phyloP scores from a whole-genome alignment of 202 grass and related monocot genomes.

The Sporobolus alterniflorus region DNA sequence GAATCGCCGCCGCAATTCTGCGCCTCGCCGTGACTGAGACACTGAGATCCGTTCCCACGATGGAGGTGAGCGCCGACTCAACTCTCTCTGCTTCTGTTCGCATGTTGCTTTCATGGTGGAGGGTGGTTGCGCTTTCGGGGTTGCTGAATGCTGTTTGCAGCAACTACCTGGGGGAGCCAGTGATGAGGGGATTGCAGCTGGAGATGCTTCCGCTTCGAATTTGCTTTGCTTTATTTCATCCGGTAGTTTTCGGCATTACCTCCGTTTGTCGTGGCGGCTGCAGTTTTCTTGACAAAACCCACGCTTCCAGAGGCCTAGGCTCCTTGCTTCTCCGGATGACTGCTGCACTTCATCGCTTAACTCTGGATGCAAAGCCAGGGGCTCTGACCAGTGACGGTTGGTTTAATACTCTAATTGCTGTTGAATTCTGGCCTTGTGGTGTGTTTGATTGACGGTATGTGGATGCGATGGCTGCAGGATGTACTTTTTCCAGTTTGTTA shows the following conservation, averaged over 20 bases:
- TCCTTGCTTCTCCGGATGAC: neutral
- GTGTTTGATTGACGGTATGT: neutral
- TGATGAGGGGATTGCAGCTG: neutral
- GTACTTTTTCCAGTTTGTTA: neutral
- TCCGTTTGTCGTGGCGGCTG: neutral
- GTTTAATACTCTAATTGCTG: neutral
- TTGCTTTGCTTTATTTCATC: neutral
- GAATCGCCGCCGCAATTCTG: conserved; percentile 5
- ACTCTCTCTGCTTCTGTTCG: neutral
- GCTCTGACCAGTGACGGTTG: neutral
- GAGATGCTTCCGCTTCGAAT: neutral
- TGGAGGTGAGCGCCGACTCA: conserved; percentile 51
- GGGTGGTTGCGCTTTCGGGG: neutral
- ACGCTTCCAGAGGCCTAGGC: neutral
- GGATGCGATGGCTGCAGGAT: neutral
- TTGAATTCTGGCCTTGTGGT: neutral
- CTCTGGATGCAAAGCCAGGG: neutral
- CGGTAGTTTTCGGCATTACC: neutral
- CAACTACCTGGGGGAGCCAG: neutral
- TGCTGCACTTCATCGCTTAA: neutral
- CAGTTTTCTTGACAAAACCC: neutral
- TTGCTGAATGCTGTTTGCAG: neutral
- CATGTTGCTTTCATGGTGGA: neutral
- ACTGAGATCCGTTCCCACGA: conserved; percentile 30
- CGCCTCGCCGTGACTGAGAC: neutral